Conservation (phyloP, 139 green algal genomes). For the Monoraphidium neglectum region DNA sequence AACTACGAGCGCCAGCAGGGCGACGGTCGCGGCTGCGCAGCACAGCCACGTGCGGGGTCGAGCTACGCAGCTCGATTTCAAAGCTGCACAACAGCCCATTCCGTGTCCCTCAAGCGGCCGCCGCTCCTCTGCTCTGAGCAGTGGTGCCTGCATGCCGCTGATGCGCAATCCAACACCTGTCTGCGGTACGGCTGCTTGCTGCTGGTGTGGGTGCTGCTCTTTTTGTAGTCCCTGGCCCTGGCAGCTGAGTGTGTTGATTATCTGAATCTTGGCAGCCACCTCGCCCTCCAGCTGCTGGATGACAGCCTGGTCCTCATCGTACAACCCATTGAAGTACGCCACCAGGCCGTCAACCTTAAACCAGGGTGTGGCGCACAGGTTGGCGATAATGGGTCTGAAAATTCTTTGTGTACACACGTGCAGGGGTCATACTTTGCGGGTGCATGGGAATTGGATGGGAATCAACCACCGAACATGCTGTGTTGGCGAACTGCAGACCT, state of each 20-base stretch:
- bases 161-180: too few relatives aligned
- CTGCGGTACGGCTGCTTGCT: conserved; percentile 9
- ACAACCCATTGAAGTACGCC: conserved; percentile 39
- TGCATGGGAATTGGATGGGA: not conserved
- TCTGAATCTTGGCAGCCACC: not conserved
- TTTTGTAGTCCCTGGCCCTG: not conserved
- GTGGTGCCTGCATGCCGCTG: too few relatives aligned
- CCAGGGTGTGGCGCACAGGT: conserved; percentile 14
- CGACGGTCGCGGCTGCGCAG: not conserved
- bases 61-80: not conserved
- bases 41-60: conserved; percentile 1
- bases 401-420: too few relatives aligned
- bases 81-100: too few relatives aligned
- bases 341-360: conserved; percentile 38
- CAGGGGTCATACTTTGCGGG: conserved; percentile 29
- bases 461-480: too few relatives aligned
- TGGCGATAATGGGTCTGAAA: conserved; percentile 42
- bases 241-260: not conserved
- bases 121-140: too few relatives aligned
- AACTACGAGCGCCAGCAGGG: conserved; percentile 4
- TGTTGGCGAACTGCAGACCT: too few relatives aligned
- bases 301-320: conserved; percentile 17
- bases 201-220: not conserved
- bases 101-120: too few relatives aligned
- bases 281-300: conserved; percentile 37